Evolutionary conservation across 495 filamentous ascomycete species (phyloP), one percentile per base, ranked within the genome.

Genomic region (Cenococcum geophilum): DNA sequence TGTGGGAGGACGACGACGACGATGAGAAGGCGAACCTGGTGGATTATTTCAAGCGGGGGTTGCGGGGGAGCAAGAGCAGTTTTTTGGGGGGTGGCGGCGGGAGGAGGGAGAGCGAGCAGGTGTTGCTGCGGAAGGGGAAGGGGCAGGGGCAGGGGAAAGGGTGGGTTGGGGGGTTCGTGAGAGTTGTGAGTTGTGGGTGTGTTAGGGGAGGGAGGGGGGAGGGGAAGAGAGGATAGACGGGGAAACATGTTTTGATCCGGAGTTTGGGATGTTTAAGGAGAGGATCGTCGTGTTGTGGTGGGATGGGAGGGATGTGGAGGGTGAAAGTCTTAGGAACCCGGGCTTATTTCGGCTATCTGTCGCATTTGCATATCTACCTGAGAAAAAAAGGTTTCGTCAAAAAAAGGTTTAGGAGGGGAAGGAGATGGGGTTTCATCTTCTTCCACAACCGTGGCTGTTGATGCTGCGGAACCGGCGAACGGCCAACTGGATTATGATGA

Each of bases 1-100:
- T 60, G 50, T 68, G 65, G 65, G 65, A 68, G 36, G 65, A 64
- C 43, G 60, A 67, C 14, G 65, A 59, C 21, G n/a, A n/a, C n/a
- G n/a, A n/a, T n/a, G 65, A 68, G 49, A 68, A 62, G 43, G 54
- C 36, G 0, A 55, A 61, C n/a, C 35, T 68, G 42, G 58, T 68
- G 11, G 61, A 54, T 18, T 67, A 67, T 35, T 67, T 61, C 52
- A 47, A 40, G 55, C 56, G 65, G 60, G 50, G 37, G 22, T 23
- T 32, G 20, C n/a, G 61, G 23, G 61, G 62, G 3, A 64, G 61
- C 55, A 20, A 54, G 40, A 53, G 50, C n/a, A 67, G 65, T 42
- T 55, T 58, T 22, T 48, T 32, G 1, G 36, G 5, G 36, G 20
- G 27, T 22, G 36, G 55, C 5, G 22, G 11, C 5, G 37, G 32